Conservation (phyloP, 2,329 filamentous ascomycete genomes). For the Ophiognomonia clavigignenti-juglandacearum region DNA sequence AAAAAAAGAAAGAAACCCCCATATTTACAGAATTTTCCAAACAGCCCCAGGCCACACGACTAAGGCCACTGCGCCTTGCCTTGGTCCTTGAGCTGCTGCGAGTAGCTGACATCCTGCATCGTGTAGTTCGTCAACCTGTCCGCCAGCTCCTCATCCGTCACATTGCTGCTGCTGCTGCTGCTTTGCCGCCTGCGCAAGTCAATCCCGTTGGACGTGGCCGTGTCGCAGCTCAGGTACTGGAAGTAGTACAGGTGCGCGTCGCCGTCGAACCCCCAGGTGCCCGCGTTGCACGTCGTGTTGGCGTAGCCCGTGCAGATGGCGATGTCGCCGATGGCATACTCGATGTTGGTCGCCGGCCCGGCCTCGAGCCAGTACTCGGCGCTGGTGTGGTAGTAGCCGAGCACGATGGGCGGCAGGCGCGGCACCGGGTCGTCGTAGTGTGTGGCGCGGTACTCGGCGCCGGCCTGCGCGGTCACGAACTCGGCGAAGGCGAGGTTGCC, state of each 20-base stretch:
- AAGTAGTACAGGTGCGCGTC: conserved; percentile 47
- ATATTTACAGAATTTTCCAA: background rate
- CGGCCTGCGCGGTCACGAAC: conserved; percentile 46
- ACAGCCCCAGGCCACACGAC: background rate
- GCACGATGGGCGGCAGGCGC: conserved; percentile 55
- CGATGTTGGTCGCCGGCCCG: conserved; percentile 26
- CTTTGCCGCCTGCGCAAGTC: conserved; percentile 18
- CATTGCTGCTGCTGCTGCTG: conserved; percentile 8
- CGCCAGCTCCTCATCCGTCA: conserved; percentile 33
- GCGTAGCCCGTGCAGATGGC: conserved; percentile 43
- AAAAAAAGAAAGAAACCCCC: background rate
- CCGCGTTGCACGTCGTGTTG: conserved; percentile 47
- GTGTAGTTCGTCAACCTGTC: conserved; percentile 29
- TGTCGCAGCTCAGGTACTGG: conserved; percentile 27
- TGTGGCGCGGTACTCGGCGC: conserved; percentile 57
- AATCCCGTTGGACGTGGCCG: conserved; percentile 25
- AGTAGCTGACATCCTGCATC: conserved; percentile 10
- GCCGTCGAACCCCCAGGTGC: conserved; percentile 38
- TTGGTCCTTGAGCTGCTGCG: no score
- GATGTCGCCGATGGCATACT: conserved; percentile 36
- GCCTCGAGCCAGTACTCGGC: conserved; percentile 63
- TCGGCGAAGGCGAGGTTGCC: conserved; percentile 52
- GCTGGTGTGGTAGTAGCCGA: conserved; percentile 61
- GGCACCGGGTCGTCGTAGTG: conserved; percentile 65
- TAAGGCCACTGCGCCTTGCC: background rate